A percentile compares a stretch with the other conserved stretches of the same genome.
phyloP scores from a whole-genome alignment of 257 asterid genomes.

The Ajuga chamaepitys region DNA sequence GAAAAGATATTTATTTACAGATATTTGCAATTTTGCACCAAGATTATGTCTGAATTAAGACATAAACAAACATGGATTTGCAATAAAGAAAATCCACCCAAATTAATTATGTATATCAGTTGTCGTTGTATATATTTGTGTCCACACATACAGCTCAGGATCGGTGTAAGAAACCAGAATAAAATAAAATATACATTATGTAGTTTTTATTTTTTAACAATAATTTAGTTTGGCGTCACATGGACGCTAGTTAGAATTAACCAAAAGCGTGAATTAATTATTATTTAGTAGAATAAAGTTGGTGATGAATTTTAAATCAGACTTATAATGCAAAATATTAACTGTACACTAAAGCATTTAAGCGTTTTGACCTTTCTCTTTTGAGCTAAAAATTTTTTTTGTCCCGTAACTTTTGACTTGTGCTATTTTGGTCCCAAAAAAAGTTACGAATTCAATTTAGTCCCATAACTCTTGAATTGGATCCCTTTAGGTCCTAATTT shows the following conservation, averaged over 20 bases:
- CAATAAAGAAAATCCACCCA: not conserved
- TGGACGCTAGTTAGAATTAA: not conserved
- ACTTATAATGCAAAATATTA: not conserved
- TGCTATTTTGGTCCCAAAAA: too few relatives aligned
- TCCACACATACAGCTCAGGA: not conserved
- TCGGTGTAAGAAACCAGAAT: not conserved
- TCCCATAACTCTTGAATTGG: too few relatives aligned
- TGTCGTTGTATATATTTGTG: not conserved
- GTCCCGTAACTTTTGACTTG: too few relatives aligned
- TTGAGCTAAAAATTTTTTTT: too few relatives aligned
- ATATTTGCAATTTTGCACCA: too few relatives aligned
- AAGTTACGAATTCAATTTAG: too few relatives aligned
- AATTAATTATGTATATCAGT: not conserved
- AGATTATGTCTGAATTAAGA: too few relatives aligned
- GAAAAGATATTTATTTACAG: not conserved
- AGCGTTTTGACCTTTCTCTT: not conserved
- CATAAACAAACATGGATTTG: too few relatives aligned
- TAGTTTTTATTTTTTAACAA: too few relatives aligned
- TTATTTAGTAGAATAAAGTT: not conserved
- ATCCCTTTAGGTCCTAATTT: too few relatives aligned
- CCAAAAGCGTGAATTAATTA: not conserved
- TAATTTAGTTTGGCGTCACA: conserved; percentile 10
- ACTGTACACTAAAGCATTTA: too few relatives aligned
- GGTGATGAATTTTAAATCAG: not conserved
- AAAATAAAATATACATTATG: not conserved